A percentile compares a stretch with the other conserved stretches of the same genome.
Conservation (phyloP, 2,329 filamentous ascomycete species). For the Pezicula rhizophila region DNA sequence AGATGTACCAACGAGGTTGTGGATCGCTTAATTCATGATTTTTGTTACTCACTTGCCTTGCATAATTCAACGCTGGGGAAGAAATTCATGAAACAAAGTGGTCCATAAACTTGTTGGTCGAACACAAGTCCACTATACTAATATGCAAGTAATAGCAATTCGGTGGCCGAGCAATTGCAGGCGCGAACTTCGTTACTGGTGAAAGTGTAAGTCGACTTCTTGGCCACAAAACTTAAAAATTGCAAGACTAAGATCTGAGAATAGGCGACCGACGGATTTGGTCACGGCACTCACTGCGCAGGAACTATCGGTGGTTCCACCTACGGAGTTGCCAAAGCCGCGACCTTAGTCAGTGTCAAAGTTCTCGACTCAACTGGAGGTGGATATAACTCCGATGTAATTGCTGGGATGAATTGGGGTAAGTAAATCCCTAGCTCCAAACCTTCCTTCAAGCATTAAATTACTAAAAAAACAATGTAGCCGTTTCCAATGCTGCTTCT, state of each 20-base stretch:
- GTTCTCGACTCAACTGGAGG: constrained; percentile 19
- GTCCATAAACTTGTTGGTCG: too few relatives aligned
- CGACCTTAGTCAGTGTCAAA: constrained; percentile 27
- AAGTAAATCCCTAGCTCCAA: background rate
- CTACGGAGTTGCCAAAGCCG: constrained; percentile 31
- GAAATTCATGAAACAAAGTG: too few relatives aligned
- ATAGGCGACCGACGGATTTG: constrained; percentile 24
- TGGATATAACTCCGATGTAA: constrained; percentile 23
- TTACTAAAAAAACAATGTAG: background rate
- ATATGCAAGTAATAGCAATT: constrained; percentile 16
- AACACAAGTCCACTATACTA: background rate
- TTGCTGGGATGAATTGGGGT: constrained; percentile 24
- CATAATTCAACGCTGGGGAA: too few relatives aligned
- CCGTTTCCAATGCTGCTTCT: constrained; percentile 15
- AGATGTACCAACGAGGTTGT: too few relatives aligned
- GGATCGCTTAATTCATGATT: too few relatives aligned
- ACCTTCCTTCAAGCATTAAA: background rate
- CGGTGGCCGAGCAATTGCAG: constrained; percentile 21
- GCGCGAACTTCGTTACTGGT: constrained; percentile 17
- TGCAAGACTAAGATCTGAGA: background rate
- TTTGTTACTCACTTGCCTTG: too few relatives aligned
- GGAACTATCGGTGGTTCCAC: constrained; percentile 29
- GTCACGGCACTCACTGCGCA: constrained; percentile 34
- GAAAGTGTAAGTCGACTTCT: constrained; percentile 7
- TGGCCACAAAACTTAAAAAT: background rate